Evolutionary conservation across 2,329 filamentous ascomycete species (phyloP).

Genomic region (Periglandula ipomoeae): DNA sequence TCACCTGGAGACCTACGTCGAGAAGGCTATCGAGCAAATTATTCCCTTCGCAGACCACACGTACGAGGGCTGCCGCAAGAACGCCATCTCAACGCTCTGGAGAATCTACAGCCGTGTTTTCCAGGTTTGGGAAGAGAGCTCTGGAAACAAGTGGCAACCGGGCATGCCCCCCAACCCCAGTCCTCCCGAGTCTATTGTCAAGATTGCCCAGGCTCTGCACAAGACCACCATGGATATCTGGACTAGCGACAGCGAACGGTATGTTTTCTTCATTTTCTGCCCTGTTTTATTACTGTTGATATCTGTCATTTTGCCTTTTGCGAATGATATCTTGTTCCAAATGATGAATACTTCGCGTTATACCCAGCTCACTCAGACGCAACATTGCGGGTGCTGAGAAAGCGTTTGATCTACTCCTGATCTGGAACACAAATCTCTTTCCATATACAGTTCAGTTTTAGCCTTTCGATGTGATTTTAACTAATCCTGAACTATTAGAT

Average conservation of each 20-base stretch:
- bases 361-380: slow-evolving; percentile 99
- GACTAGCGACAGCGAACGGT: slow-evolving; percentile 89
- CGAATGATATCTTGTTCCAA: slow-evolving; percentile 17
- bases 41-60: slow-evolving; percentile 75
- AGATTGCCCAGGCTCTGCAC: slow-evolving; percentile 79
- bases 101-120: slow-evolving; percentile 87
- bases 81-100: slow-evolving; percentile 84
- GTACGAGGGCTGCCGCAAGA: slow-evolving; percentile 91
- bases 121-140: slow-evolving; percentile 67
- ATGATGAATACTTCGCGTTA: slow-evolving; percentile 91
- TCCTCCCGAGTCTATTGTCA: slow-evolving; percentile 69
- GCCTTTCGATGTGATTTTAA: neutral
- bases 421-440: slow-evolving; percentile 12
- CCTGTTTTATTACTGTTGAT: slow-evolving; percentile 9
- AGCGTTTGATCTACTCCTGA: slow-evolving; percentile 41
- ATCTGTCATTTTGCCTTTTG: slow-evolving; percentile 12
- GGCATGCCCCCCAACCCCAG: slow-evolving; percentile 76
- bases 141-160: slow-evolving; percentile 76
- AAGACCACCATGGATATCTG: slow-evolving; percentile 77
- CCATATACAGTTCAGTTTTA: slow-evolving; percentile 6
- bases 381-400: slow-evolving; percentile 81
- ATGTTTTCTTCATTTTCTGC: slow-evolving; percentile 36
- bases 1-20: slow-evolving; percentile 68
- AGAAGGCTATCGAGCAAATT: slow-evolving; percentile 77
- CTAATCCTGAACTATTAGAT: slow-evolving; percentile 37